These are phyloP conservation scores for Parascedosporium putredinis DNA, from an alignment of 2,329 filamentous ascomycete species.

Conservation along the genomic window DNA sequence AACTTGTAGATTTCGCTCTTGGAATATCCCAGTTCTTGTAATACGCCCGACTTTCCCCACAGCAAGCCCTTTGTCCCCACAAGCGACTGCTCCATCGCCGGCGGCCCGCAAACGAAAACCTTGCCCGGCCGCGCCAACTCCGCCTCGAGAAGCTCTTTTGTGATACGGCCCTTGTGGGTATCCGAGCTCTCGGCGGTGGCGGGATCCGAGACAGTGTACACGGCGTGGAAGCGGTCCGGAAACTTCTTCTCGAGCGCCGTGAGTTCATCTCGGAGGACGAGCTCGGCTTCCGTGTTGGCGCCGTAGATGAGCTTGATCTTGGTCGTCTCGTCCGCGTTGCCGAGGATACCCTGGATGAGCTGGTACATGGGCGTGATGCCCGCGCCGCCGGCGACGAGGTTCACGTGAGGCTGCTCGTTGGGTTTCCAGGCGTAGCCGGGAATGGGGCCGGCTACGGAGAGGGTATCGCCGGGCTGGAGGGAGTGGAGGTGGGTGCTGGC, in stretches of 20 bases:
- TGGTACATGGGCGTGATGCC: slow-evolving; percentile 65
- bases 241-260: slow-evolving; percentile 38
- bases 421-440: slow-evolving; percentile 43
- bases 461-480: slow-evolving; percentile 48
- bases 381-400: slow-evolving; percentile 59
- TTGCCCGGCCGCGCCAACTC: slow-evolving; percentile 36
- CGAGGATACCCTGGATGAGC: slow-evolving; percentile 50
- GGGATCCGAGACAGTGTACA: slow-evolving; percentile 46
- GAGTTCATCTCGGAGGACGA: slow-evolving; percentile 45
- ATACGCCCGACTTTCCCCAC: slow-evolving; percentile 31
- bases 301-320: slow-evolving; percentile 55
- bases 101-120: slow-evolving; percentile 61
- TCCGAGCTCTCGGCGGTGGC: slow-evolving; percentile 26
- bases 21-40: slow-evolving; percentile 46
- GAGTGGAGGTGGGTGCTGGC: slow-evolving; percentile 57
- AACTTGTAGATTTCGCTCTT: slow-evolving; percentile 51
- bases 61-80: slow-evolving; percentile 26
- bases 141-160: slow-evolving; percentile 42
- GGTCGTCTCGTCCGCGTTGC: slow-evolving; percentile 50
- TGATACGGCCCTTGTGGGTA: slow-evolving; percentile 46
- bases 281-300: slow-evolving; percentile 53
- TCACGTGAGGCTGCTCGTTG: slow-evolving; percentile 39
- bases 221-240: slow-evolving; percentile 44
- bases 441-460: slow-evolving; percentile 47
- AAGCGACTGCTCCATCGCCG: slow-evolving; percentile 51